Evolutionary conservation across 2,329 filamentous ascomycete genomes (phyloP).

Genomic region (Ophiostoma perfectum): DNA sequence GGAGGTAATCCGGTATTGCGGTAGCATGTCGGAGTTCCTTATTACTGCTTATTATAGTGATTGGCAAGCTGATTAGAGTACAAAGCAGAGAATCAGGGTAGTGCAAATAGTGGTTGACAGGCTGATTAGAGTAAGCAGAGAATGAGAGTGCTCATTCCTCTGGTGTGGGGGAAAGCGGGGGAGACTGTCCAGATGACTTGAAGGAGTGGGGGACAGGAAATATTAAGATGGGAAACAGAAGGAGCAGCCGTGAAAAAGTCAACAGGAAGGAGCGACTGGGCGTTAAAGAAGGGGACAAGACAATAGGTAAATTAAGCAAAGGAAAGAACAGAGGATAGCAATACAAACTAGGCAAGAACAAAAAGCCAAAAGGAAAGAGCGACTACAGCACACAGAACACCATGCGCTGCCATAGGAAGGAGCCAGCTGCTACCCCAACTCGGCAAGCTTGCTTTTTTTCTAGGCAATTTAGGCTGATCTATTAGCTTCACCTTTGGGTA

Average conservation of each 20-base stretch:
- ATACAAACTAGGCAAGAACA: slow-evolving; percentile 1
- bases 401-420: neutral
- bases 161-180: slow-evolving; percentile 4
- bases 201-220: neutral
- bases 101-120: no score
- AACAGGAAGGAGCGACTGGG: neutral
- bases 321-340: neutral
- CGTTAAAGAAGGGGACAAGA: neutral
- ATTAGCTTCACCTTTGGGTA: slow-evolving; percentile 3
- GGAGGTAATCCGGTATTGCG: slow-evolving; percentile 4
- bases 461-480: slow-evolving; percentile 7
- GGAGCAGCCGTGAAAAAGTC: neutral
- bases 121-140: no score
- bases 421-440: slow-evolving; percentile 5
- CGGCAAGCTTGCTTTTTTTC: slow-evolving; percentile 8
- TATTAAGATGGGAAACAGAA: neutral
- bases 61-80: no score
- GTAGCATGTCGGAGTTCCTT: neutral
- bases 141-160: neutral
- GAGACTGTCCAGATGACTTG: neutral
- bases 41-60: no score
- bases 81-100: no score
- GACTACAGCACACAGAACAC: neutral
- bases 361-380: slow-evolving; percentile 2
- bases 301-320: neutral